phyloP scores from a whole-genome alignment of 2,329 filamentous ascomycete species.

The Thielaviopsis punctulata region DNA sequence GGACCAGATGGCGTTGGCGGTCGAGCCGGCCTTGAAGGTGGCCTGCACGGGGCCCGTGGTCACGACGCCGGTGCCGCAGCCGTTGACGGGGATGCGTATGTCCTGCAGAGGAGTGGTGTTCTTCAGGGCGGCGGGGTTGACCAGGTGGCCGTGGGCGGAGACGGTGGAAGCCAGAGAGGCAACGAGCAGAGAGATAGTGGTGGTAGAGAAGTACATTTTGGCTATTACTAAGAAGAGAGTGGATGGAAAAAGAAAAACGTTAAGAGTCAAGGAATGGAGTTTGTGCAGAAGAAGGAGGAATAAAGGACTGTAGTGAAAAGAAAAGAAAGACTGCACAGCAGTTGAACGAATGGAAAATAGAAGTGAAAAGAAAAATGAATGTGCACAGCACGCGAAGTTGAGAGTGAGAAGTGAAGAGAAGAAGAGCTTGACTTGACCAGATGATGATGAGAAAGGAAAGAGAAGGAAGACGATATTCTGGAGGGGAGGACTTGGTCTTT shows the following conservation, averaged over 20 bases:
- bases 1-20: constrained; percentile 1
- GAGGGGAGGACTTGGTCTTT: not conserved
- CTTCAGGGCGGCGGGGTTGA: not conserved
- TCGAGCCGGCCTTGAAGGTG: constrained; percentile 2
- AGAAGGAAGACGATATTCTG: not conserved
- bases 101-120: constrained; percentile 3
- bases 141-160: constrained; percentile 2
- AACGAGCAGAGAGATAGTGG: constrained; percentile 12
- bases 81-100: constrained; percentile 2
- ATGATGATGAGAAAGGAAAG: not conserved
- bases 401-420: not conserved
- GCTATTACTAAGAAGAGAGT: constrained; percentile 17
- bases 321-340: constrained; percentile 5
- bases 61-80: not conserved
- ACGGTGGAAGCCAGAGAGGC: constrained; percentile 10
- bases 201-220: constrained; percentile 6
- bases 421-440: not conserved
- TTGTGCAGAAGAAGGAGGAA: not conserved
- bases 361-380: not conserved
- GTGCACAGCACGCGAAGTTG: not conserved
- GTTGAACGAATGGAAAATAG: not conserved
- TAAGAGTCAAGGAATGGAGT: not conserved
- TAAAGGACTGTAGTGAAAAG: not conserved
- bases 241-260: too few relatives aligned
- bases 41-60: constrained; percentile 1